Evolutionary conservation across 2,329 filamentous ascomycete species (phyloP).

Genomic region (Ramularia collo-cygni): DNA sequence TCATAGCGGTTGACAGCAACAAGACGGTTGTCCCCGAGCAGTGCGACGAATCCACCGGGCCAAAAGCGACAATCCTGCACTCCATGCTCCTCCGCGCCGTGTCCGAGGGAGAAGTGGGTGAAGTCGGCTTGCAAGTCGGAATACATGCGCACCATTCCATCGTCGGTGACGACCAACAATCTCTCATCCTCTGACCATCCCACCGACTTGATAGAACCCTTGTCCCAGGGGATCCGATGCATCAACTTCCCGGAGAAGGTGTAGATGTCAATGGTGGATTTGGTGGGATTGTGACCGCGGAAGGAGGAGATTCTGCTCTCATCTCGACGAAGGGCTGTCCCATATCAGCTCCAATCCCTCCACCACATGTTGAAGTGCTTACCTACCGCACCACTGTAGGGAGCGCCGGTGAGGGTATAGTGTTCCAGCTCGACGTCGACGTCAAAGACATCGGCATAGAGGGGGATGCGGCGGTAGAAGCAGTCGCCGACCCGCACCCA

Average conservation of each 20-base stretch:
- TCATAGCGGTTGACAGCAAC: conserved; percentile 83
- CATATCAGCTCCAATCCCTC: conserved; percentile 19
- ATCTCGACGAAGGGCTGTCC: conserved; percentile 78
- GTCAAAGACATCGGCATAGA: conserved; percentile 91
- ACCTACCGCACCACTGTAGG: conserved; percentile 91
- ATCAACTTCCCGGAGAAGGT: conserved; percentile 87
- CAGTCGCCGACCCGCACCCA: conserved; percentile 91
- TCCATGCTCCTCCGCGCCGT: conserved; percentile 78
- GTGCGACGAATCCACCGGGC: conserved; percentile 81
- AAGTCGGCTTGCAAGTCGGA: conserved; percentile 92
- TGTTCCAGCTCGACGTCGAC: conserved; percentile 90
- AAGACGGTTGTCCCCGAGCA: conserved; percentile 81
- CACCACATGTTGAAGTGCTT: conserved; percentile 27
- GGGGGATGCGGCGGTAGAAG: conserved; percentile 90
- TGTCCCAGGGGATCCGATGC: conserved; percentile 63
- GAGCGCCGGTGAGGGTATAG: conserved; percentile 84
- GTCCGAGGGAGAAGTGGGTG: conserved; percentile 83
- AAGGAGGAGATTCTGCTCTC: conserved; percentile 77
- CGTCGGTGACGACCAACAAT: conserved; percentile 77
- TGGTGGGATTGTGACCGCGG: conserved; percentile 62
- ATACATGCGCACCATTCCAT: conserved; percentile 86
- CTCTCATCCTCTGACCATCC: conserved; percentile 97
- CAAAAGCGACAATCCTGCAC: conserved; percentile 91
- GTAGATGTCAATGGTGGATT: conserved; percentile 88
- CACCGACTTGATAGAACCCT: conserved; percentile 75